Conservation (phyloP, 2,329 filamentous ascomycete genomes). For the Colletotrichum sp. region DNA sequence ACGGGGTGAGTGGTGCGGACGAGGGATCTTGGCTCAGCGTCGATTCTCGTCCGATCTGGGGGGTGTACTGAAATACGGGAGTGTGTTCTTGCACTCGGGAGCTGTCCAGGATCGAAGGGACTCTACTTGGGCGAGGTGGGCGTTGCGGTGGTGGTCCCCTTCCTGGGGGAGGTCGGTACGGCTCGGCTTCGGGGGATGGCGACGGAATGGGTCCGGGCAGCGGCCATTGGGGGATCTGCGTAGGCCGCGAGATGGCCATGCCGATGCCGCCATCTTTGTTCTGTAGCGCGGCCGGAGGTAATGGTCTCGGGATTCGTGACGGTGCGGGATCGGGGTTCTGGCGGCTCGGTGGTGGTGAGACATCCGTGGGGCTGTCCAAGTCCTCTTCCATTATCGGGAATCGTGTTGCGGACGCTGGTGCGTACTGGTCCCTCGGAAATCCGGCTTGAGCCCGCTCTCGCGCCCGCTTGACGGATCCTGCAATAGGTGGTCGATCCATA, state of each 20-base stretch:
- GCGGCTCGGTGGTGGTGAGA: constrained; percentile 29
- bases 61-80: constrained; percentile 55
- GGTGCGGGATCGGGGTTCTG: constrained; percentile 26
- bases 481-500: constrained; percentile 52
- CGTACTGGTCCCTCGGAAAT: constrained; percentile 27
- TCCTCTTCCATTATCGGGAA: constrained; percentile 18
- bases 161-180: constrained; percentile 57
- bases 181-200: constrained; percentile 38
- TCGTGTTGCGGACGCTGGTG: constrained; percentile 30
- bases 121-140: constrained; percentile 64
- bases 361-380: constrained; percentile 18
- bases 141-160: constrained; percentile 59
- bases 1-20: constrained; percentile 53
- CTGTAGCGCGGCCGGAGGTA: constrained; percentile 38
- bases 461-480: constrained; percentile 59
- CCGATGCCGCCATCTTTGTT: constrained; percentile 42
- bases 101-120: constrained; percentile 63
- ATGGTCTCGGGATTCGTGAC: constrained; percentile 34
- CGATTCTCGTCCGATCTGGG: constrained; percentile 40
- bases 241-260: constrained; percentile 58
- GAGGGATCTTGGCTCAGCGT: constrained; percentile 37
- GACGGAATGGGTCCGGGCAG: constrained; percentile 45
- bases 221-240: constrained; percentile 61
- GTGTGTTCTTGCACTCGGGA: constrained; percentile 61
- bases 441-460: constrained; percentile 58